Evolutionary conservation across 441 rosid genomes (phyloP), one percentile per base, ranked within the genome.

Genomic region (Syzygium malaccense): DNA sequence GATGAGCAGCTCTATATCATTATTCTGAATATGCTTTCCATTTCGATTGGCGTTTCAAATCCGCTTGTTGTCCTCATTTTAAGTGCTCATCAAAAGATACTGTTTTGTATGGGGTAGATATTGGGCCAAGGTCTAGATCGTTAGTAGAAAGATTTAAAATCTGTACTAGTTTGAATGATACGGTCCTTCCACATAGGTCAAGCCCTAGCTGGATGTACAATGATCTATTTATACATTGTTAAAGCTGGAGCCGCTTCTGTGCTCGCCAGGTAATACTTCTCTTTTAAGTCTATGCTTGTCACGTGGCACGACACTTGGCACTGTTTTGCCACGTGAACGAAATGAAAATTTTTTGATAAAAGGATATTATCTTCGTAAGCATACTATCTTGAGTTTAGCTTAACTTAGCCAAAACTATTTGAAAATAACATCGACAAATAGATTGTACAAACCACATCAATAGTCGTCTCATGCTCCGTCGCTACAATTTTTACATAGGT

Each of bases 231-330:
- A 6, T n/a, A 37, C 6, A 12, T 28, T 25, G 26, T 20, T 25
- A 33, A 20, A 33, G 12, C 11, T 33, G 48, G 48, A 68, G 79
- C 12, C 15, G 14, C 80, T 37, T 37, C 23, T 37, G 12, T 37
- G 51, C 51, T 20, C 28, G 79, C 19, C 26, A 8, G 26, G 8
- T 0, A 8, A 19, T 26, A 8, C 49, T 37, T 33, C 25, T 75
- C 9, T 75, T 75, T 75, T 14, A 75, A 17, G 18, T 71, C 28
- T 75, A n/a, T 37, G 80, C 49, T 71, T 37, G 80, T 12, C 8
- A 11, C 3, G 51, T 37, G n/a, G 51, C 17, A 23, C 1, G n/a
- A 25, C n/a, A 0, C 51, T 75, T 20, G 15, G 1, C 48, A 37
- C 23, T 71, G 83, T 71, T 71, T 75, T 75, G 17, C 51, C 51